Base-by-base conservation (phyloP, 2,329 filamentous ascomycete genomes). In the Phaeosphaeria sp. region DNA sequence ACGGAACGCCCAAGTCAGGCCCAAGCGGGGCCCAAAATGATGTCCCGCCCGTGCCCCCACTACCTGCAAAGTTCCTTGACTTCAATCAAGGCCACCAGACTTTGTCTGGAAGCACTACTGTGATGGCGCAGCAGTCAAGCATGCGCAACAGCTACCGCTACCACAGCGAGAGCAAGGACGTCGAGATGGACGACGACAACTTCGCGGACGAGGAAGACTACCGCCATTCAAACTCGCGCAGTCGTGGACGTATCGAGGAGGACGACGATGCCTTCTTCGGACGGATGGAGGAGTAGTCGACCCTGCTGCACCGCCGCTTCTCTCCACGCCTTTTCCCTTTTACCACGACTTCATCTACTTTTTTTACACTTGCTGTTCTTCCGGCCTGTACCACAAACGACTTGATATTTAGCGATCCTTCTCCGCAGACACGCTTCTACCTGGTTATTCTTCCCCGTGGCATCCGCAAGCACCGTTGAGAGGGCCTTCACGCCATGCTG, bases 211-310 rank as follows among this genome's bases (percentile, higher is more conserved):
- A 92, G 53, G 88, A 91, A 60, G 88, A 91, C 60, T 87, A 88
- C 70, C 82, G 79, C 51, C 72, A 72, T 48, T 67, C 73, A 63
- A 67, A 74, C 54, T 72, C 73, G 47, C 72, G 69, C 60, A 73
- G 73, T 57, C 84, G 86, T 54, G 86, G 86, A 50, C 74, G 90
- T 61, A 90, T 88, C 76, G 91, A 96, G 68, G 93, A 97, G 68
- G 93, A 96, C 62, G 94, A 98, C 66, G 93, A 97, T 65, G 93
- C 93, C 73, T 91, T 98, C 70, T 99, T 99, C 82, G 93, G 93
- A 56, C 87, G 88, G 67, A 98, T 98, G 94, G 95, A 99, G 79
- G 92, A 96, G 61, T 78, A 69, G 57, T 15, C 21, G 44, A 25
- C 44, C 17, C 11, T 44, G 49, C 20, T n/a, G 40, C 40, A 7